Conservation (phyloP, 1,284 basidiomycete genomes). For the Pholiota adiposa region DNA sequence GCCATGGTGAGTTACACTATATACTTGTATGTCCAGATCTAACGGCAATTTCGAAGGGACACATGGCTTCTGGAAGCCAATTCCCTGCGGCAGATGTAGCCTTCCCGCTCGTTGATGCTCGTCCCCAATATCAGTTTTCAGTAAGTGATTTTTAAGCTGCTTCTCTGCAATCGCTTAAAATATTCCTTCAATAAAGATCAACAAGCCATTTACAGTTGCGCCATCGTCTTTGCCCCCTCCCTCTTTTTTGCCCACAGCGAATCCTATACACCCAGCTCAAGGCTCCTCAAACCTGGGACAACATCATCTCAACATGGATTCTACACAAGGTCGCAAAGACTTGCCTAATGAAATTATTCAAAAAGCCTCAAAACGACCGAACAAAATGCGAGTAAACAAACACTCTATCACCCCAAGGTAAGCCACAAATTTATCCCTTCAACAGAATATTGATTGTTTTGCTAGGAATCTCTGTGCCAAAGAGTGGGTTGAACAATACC, state of each 20-base stretch:
- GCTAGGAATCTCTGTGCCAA: slow-evolving; percentile 18
- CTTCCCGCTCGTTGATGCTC: slow-evolving; percentile 10
- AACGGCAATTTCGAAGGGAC: slow-evolving; percentile 16
- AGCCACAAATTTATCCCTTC: slow-evolving; percentile 5
- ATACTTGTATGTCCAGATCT: slow-evolving; percentile 7
- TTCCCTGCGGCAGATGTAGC: slow-evolving; percentile 9
- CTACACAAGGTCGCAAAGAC: slow-evolving; percentile 14
- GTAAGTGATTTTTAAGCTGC: slow-evolving; percentile 14
- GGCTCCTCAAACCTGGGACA: slow-evolving; percentile 13
- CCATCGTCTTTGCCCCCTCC: slow-evolving; percentile 8
- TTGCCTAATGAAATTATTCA: slow-evolving; percentile 12
- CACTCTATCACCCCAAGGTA: slow-evolving; percentile 16
- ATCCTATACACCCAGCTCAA: slow-evolving; percentile 14
- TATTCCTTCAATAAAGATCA: slow-evolving; percentile 11
- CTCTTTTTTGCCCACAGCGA: slow-evolving; percentile 3
- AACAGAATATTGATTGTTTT: slow-evolving; percentile 7
- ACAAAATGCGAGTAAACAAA: slow-evolving; percentile 16
- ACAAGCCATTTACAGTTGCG: slow-evolving; percentile 14
- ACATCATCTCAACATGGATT: slow-evolving; percentile 1
- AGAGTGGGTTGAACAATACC: slow-evolving; percentile 12
- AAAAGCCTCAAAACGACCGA: slow-evolving; percentile 1
- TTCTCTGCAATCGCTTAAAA: slow-evolving; percentile 14
- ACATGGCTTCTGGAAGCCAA: slow-evolving; percentile 13
- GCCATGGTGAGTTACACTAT: slow-evolving; percentile 13
- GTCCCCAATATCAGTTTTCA: slow-evolving; percentile 16